Conservation (phyloP, 202 grass and related monocot species). For the Saccharum hybrid region DNA sequence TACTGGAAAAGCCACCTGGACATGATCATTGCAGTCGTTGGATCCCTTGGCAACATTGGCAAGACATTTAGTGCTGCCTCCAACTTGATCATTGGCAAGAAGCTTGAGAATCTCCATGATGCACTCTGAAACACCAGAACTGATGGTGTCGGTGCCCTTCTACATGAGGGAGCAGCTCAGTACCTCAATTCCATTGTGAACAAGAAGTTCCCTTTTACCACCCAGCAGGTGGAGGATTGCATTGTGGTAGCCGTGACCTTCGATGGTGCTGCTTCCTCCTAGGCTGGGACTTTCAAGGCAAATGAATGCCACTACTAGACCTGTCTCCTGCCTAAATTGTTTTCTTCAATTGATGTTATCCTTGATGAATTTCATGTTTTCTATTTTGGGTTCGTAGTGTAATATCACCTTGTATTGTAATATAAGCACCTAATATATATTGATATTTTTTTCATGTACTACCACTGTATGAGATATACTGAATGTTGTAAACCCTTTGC, state of each 20-base stretch:
- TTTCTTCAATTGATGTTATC: constrained; percentile 16
- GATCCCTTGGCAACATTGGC: constrained; percentile 56
- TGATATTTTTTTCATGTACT: constrained; percentile 29
- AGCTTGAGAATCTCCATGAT: constrained; percentile 55
- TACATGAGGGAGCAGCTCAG: constrained; percentile 65
- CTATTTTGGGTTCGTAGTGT: constrained; percentile 37
- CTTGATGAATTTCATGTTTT: constrained; percentile 27
- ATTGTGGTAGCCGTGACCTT: constrained; percentile 48
- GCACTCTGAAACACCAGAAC: constrained; percentile 62
- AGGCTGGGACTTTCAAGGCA: constrained; percentile 75
- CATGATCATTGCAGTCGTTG: constrained; percentile 49
- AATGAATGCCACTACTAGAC: constrained; percentile 58
- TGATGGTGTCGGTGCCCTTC: constrained; percentile 59
- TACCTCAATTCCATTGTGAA: constrained; percentile 78
- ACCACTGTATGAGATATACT: constrained; percentile 5
- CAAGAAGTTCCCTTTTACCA: constrained; percentile 62
- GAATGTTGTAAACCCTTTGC: constrained; percentile 40
- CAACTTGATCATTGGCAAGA: constrained; percentile 51
- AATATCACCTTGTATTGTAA: constrained; percentile 41
- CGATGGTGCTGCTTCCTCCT: constrained; percentile 53
- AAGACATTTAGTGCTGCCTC: constrained; percentile 60
- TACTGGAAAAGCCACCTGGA: constrained; percentile 76
- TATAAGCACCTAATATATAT: constrained; percentile 16
- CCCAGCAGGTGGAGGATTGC: constrained; percentile 64
- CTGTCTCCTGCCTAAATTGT: constrained; percentile 21